Evolutionary conservation across 495 filamentous ascomycete species (phyloP).

Genomic region (Aspergillus cavernicola): DNA sequence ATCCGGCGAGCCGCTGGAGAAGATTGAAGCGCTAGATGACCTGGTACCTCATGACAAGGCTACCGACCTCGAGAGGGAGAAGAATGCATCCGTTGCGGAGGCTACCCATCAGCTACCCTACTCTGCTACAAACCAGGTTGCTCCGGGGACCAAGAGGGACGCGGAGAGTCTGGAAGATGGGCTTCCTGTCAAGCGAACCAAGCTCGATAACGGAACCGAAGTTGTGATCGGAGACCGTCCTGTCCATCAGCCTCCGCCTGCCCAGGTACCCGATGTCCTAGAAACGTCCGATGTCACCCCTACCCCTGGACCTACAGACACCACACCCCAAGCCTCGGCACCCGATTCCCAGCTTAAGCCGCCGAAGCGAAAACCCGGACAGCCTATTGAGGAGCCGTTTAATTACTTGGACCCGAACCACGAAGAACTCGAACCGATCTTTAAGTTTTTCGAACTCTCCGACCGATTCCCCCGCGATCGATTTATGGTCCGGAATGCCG

Average conservation of each 20-base stretch:
- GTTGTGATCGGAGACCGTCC: constrained; percentile 46
- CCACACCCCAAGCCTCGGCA: constrained; percentile 9
- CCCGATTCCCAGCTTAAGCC: constrained; percentile 17
- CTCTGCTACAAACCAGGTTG: constrained; percentile 29
- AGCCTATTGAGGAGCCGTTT: constrained; percentile 79
- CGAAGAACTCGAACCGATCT: constrained; percentile 68
- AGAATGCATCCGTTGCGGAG: constrained; percentile 44
- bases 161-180: constrained; percentile 40
- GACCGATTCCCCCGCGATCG: constrained; percentile 79
- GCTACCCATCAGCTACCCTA: constrained; percentile 39
- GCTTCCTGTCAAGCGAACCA: constrained; percentile 44
- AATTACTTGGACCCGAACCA: constrained; percentile 76
- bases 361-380: constrained; percentile 45
- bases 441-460: constrained; percentile 76
- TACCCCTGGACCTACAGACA: constrained; percentile 15
- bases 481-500: constrained; percentile 92
- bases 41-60: constrained; percentile 37
- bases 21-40: constrained; percentile 49
- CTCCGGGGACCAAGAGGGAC: constrained; percentile 33
- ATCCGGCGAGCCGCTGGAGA: constrained; percentile 36
- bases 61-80: constrained; percentile 33
- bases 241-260: constrained; percentile 45
- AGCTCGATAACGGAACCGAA: constrained; percentile 45
- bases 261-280: constrained; percentile 35
- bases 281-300: constrained; percentile 32